Evolutionary conservation across 805 yeast species (phyloP).

Genomic region (Torulaspora quercuum): DNA sequence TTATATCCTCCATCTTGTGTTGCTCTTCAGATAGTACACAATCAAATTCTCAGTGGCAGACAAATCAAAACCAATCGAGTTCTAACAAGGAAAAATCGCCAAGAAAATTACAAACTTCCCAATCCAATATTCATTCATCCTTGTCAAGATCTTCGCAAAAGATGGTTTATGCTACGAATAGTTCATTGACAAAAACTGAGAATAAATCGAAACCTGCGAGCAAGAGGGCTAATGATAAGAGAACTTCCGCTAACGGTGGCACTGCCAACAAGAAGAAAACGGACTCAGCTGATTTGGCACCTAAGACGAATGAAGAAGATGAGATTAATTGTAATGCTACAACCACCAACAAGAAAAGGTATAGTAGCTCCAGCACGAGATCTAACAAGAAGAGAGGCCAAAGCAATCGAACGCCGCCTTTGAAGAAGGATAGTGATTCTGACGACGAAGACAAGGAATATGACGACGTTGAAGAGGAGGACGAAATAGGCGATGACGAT

Average conservation of each 20-base stretch:
- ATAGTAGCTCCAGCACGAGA: conserved; percentile 5
- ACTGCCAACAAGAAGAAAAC: background rate
- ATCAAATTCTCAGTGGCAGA: conserved; percentile 17
- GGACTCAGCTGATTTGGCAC: background rate
- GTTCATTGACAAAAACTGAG: background rate
- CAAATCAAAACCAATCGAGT: conserved; percentile 9
- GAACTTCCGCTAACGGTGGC: conserved; percentile 1
- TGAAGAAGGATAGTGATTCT: conserved; percentile 7
- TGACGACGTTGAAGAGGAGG: conserved; percentile 17
- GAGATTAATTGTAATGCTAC: background rate
- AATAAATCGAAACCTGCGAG: background rate
- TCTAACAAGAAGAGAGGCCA: conserved; percentile 6
- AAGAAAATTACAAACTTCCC: conserved; percentile 6
- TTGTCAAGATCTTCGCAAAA: conserved; percentile 21
- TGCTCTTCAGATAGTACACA: conserved; percentile 20
- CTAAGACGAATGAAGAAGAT: conserved; percentile 1
- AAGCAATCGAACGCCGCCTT: conserved; percentile 8
- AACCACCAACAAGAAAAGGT: conserved; percentile 6
- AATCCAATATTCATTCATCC: conserved; percentile 15
- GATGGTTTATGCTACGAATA: conserved; percentile 9
- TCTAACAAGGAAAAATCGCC: conserved; percentile 9
- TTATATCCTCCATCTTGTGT: conserved; percentile 32
- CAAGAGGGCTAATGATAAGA: conserved; percentile 2
- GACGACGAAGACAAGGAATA: conserved; percentile 12
- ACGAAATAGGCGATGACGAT: conserved; percentile 9